Evolutionary conservation across 2,329 filamentous ascomycete species (phyloP).

Genomic region (Dryadomyces quercivorus): DNA sequence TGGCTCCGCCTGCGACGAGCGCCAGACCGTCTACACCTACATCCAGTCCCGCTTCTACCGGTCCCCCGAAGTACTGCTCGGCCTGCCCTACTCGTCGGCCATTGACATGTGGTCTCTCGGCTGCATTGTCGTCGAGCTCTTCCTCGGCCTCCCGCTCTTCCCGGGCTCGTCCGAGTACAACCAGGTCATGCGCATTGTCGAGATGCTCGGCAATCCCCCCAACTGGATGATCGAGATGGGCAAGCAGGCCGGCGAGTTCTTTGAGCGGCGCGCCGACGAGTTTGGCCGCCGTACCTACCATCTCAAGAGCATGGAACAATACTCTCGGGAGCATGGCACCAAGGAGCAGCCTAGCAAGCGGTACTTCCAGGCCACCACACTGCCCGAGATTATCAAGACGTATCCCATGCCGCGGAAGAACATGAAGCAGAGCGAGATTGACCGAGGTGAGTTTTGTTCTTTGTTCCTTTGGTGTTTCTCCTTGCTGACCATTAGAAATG

Average conservation of each 20-base stretch:
- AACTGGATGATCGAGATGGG: slow-evolving; percentile 99
- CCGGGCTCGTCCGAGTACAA: slow-evolving; percentile 98
- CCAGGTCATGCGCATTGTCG: slow-evolving; percentile 89
- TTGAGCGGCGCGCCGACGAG: slow-evolving; percentile 84
- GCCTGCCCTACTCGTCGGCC: slow-evolving; percentile 90
- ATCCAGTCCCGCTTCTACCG: slow-evolving; percentile 98
- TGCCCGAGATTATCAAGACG: slow-evolving; percentile 94
- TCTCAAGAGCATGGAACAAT: slow-evolving; percentile 95
- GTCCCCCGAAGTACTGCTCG: slow-evolving; percentile 90
- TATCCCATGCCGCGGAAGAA: slow-evolving; percentile 99
- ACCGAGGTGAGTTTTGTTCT: slow-evolving; percentile 61
- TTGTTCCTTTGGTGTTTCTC: not conserved
- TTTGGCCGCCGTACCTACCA: slow-evolving; percentile 85
- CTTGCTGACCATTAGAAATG: slow-evolving; percentile 57
- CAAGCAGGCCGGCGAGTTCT: slow-evolving; percentile 95
- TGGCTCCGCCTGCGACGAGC: slow-evolving; percentile 93
- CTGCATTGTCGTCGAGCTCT: slow-evolving; percentile 95
- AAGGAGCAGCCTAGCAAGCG: slow-evolving; percentile 99
- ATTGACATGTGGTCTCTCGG: slow-evolving; percentile 99
- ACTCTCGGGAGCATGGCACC: slow-evolving; percentile 85
- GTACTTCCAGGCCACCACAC: slow-evolving; percentile 88
- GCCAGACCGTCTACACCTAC: slow-evolving; percentile 97
- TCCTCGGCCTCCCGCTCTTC: slow-evolving; percentile 86
- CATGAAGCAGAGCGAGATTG: slow-evolving; percentile 95
- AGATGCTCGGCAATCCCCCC: slow-evolving; percentile 93